These are phyloP conservation scores for Camellia japonica DNA, from an alignment of 148 eudicot species.

Conservation along the genomic window DNA sequence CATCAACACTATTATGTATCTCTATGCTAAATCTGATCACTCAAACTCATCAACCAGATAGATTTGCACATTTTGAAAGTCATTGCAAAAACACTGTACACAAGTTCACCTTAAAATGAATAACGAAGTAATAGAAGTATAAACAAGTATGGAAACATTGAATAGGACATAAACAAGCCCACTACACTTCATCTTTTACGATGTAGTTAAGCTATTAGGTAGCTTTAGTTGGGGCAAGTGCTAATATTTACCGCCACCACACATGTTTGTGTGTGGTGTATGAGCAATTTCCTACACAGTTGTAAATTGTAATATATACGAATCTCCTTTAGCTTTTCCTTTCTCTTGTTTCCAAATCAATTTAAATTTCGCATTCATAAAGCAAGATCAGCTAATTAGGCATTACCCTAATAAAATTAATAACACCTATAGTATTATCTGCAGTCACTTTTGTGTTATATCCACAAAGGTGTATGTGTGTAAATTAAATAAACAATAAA, in stretches of 20 bases:
- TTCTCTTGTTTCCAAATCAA: neutral
- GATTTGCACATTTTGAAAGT: too few species aligned
- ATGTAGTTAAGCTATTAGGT: neutral
- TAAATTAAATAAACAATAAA: too few species aligned
- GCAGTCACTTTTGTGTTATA: too few species aligned
- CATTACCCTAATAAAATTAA: too few species aligned
- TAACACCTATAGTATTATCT: too few species aligned
- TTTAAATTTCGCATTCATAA: too few species aligned
- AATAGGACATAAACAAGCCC: neutral
- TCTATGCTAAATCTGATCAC: neutral
- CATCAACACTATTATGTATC: neutral
- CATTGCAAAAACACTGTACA: neutral
- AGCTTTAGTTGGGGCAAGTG: neutral
- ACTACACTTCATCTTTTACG: neutral
- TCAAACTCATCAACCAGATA: neutral
- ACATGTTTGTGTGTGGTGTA: neutral
- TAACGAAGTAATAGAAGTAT: too few species aligned
- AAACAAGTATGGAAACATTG: too few species aligned
- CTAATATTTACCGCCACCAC: neutral
- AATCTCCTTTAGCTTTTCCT: neutral
- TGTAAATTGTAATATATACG: too few species aligned
- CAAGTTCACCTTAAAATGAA: neutral
- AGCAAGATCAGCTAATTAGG: too few species aligned
- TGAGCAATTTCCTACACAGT: neutral
- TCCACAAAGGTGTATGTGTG: too few species aligned